Evolutionary conservation across 768 basidiomycete genomes (phyloP), one percentile per base, ranked within the genome.

Genomic region (Amanita pseudoporphyria): DNA sequence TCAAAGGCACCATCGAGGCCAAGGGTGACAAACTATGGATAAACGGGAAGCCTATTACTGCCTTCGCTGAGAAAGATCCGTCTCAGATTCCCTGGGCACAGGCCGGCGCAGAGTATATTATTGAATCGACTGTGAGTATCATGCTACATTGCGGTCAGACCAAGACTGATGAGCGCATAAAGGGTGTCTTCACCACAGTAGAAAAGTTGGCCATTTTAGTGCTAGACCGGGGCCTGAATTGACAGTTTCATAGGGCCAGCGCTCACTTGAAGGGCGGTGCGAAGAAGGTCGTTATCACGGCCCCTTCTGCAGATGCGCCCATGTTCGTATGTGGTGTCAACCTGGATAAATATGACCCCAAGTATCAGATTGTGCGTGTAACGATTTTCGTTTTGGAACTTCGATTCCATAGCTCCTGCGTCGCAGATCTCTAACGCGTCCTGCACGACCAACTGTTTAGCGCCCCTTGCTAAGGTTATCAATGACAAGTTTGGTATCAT

Each of bases 241-340:
- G 3, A n/a, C 55, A 61, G 13, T 58, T 49, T 18, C 47, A 39
- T 51, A 86, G 82, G 72, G 94, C 93, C 37, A 70, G 72, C 33
- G 80, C 78, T 52, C 95, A 96, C 73, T 71, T 97, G 68, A 88
- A 92, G 70, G 94, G 90, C 55, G 94, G 94, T 60, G 95, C 94
- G 60, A 96, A 96, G 81, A 96, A 94, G 76, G 94, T 97, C 64
- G 76, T 98, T 71, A 96, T 98, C 74, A 90, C 93, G 52, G 93
- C 95, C 31, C 94, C 93, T 54, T 96, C 93, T 7, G 73, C 86
- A 16, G 89, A 92, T 63, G 87, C 87, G 9, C 91, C 90, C 49
- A 93, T 92, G 91, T 91, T 79, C 66, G 90, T 93, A 28, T 76
- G 74, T 55, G 91, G 88, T 70, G 93, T 97, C 66, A 97, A 98